Evolutionary conservation across 305 asterid genomes (phyloP), one percentile per base, ranked within the genome.

Genomic region (Rubia balearica): DNA sequence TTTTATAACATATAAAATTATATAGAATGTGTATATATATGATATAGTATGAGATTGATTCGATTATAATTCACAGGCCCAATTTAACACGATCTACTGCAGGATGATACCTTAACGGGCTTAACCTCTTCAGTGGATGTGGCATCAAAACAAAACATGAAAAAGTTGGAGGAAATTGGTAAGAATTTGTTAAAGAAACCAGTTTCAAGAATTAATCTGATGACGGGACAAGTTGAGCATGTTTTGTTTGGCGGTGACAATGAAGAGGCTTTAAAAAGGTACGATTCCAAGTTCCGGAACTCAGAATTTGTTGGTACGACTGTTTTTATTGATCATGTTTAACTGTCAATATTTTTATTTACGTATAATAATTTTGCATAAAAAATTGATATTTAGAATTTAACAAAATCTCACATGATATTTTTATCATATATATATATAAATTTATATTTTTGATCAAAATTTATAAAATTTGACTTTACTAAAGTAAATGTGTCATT

Each of bases 31-130:
- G 33, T 30, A 3, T 30, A 3, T 30, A 3, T 30, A 36, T 36
- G 3, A 36, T 3, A 36, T 36, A 36, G 40, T 46, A 4, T 1
- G 5, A 46, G 16, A 3, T 46, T 46, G 6, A 11, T 3, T 4
- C 13, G 6, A 46, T 46, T 46, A 46, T 46, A 13, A 46, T 46
- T 13, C 53, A 46, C 53, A 14, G 6, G 16, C 53, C 5, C 14
- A 46, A 46, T 11, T 13, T 46, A 14, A 12, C 16, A 46, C 14
- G 40, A 11, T 46, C 7, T 4, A 10, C 4, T 49, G 27, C 61
- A 89, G 96, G 89, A 83, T 30, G 83, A 79, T 5, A 41, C 85
- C 8, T 46, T 89, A 75, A 75, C 64, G 5, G 92, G 85, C 17
- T 16, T 7, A 14, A 71, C 69, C 12, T 21, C 87, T 2, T 73